Evolutionary conservation across 2,329 filamentous ascomycete species (phyloP), one percentile per base, ranked within the genome.

Genomic region (Diaporthe caulivora): DNA sequence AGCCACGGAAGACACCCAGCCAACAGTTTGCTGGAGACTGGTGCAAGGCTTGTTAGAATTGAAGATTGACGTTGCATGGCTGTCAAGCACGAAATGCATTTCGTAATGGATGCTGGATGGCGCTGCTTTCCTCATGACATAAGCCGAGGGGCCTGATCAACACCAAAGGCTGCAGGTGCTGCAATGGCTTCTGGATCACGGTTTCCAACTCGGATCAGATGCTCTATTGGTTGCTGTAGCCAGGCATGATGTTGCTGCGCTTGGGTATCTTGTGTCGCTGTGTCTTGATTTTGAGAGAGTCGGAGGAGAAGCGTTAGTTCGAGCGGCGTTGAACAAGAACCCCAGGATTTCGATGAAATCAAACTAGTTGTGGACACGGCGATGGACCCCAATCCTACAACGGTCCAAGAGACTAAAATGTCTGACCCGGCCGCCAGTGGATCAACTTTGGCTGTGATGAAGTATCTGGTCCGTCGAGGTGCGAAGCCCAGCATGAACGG

Each of bases 231-330:
- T 6, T 47, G 51, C 26, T 24, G 15, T 24, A 8, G 3, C 3
- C 2, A 10, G 11, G 1, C n/a, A 15, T 1, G 18, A 17, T 6
- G 10, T 17, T 1, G 34, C 21, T 1, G 24, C 4, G 1, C 29
- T 71, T n/a, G 29, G 31, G 11, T 60, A 13, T 11, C 44, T 71
- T 0, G 21, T 24, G 1, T 15, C 11, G 2, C 21, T 37, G 42
- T 53, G 40, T n/a, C 2, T 7, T 15, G 44, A 65, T 29, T 2
- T 71, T 2, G n/a, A 26, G 24, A 40, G 42, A 1, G 7, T 53
- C 5, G 69, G 69, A 1, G 4, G 3, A 1, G 1, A 4, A 1
- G 44, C 44, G 4, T 37, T 71, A 5, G 55, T 15, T 15, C 0
- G 1, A 9, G 69, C 44, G n/a, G 55, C n/a, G 11, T 10, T 1